Evolutionary conservation across 768 basidiomycete species (phyloP), one percentile per base, ranked within the genome.

Genomic region (Boletus barrowsii): DNA sequence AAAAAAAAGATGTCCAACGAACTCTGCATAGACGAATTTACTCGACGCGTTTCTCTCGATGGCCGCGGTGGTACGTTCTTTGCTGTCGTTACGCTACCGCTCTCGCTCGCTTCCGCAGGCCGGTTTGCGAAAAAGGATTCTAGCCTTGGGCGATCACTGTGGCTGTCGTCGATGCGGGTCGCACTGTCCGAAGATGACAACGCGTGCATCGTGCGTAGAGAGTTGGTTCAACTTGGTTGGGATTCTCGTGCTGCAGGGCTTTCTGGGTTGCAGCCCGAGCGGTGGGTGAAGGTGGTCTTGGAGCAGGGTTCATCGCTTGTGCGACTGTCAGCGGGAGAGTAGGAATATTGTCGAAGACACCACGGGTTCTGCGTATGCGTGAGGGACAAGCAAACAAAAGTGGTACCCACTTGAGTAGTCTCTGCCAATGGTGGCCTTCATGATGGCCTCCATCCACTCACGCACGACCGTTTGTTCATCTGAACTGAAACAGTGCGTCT

Each of bases 361-460:
- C 47, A 98, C 95, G 24, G 94, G 90, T 64, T 87, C 96, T 94
- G 63, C 32, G 47, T 43, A 50, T 39, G 18, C n/a, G 5, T 18
- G n/a, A 10, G 37, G 5, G 42, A n/a, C 47, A 30, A 48, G 24
- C 10, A 10, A 33, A 24, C 10, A 30, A 10, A 14, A 10, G 20
- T 26, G n/a, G 51, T 39, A 77, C 87, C 39, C 63, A 95, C 93
- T 88, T 9, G 87, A 81, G 67, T 95, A 98, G 68, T 98, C 97
- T 52, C 97, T 78, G 10, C 83, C 87, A 61, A 99, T 99, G 13
- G 96, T 98, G 3, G 96, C 93, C 69, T 98, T 99, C 93, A 98
- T 98, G 61, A 99, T 83, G 9, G 95, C 93, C 75, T 98, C 98
- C 97, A 98, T 98, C 96, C 97, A 98, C 60, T 93, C 93, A n/a